Conservation (phyloP, 805 yeast species). For the Sugiyamaella lignohabitans region DNA sequence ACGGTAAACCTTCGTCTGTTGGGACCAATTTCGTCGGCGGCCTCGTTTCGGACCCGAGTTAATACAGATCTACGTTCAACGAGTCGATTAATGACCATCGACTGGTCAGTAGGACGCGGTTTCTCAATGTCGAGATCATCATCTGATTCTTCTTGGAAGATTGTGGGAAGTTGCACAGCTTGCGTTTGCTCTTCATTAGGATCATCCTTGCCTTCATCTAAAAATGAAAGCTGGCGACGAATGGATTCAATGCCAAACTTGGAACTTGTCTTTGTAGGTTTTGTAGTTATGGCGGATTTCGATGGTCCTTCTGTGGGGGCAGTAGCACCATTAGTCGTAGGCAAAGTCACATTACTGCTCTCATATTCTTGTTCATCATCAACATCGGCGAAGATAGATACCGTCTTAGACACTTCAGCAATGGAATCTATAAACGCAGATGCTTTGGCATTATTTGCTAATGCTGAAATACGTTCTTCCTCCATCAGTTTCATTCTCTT, state of each 20-base stretch:
- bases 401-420: slow-evolving; percentile 13
- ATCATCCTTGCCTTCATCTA: slow-evolving; percentile 15
- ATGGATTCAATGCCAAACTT: slow-evolving; percentile 8
- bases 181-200: not conserved
- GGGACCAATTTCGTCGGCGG: not conserved
- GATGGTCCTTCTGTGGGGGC: not conserved
- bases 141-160: slow-evolving; percentile 3
- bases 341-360: not conserved
- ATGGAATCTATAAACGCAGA: slow-evolving; percentile 23
- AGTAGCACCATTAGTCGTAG: not conserved
- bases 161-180: not conserved
- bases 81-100: not conserved
- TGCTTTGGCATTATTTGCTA: slow-evolving; percentile 21
- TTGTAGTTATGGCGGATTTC: not conserved
- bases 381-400: slow-evolving; percentile 7
- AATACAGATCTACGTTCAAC: not conserved
- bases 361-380: not conserved
- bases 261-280: not conserved
- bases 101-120: not conserved
- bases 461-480: slow-evolving; percentile 17
- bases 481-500: slow-evolving; percentile 19
- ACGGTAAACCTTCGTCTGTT: not conserved
- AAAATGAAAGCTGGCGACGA: slow-evolving; percentile 18
- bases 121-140: slow-evolving; percentile 1
- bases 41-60: not conserved